Evolutionary conservation across 1,284 basidiomycete genomes (phyloP).

Genomic region (Leucoagaricus sp.): DNA sequence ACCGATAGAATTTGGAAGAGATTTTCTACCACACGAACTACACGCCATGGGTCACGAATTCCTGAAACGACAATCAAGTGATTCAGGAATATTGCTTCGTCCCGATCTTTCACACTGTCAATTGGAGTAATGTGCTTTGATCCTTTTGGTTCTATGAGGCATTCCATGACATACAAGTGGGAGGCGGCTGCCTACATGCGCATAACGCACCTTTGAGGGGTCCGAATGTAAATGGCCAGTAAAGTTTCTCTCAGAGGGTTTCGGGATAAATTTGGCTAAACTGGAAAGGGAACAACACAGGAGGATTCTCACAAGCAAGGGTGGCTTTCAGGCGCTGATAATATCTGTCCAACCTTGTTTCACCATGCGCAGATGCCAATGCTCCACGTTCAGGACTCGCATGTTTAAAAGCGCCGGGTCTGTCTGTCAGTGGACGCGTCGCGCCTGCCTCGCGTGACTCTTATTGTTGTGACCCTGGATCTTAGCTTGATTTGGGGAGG

Average conservation of each 20-base stretch:
- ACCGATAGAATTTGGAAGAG: neutral
- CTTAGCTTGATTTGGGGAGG: neutral
- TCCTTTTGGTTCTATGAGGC: neutral
- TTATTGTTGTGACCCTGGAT: neutral
- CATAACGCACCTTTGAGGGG: slow-evolving; percentile 5
- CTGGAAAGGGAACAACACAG: neutral
- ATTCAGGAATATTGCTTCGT: neutral
- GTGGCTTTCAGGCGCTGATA: no score
- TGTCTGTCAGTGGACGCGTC: no score
- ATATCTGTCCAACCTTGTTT: no score
- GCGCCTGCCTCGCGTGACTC: slow-evolving; percentile 8
- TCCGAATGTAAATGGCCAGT: slow-evolving; percentile 3
- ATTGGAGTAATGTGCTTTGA: slow-evolving; percentile 10
- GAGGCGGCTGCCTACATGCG: slow-evolving; percentile 5
- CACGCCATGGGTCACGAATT: slow-evolving; percentile 2
- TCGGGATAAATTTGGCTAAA: neutral
- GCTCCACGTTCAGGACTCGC: no score
- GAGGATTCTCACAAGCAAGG: no score
- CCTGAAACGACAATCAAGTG: slow-evolving; percentile 10
- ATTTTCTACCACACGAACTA: neutral
- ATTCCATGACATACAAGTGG: slow-evolving; percentile 2
- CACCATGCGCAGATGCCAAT: no score
- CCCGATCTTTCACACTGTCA: slow-evolving; percentile 7
- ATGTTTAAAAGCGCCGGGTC: no score
- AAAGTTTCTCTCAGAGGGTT: neutral